Conservation (phyloP, 163 green algal genomes). For the Trebouxiophyceae sp. region DNA sequence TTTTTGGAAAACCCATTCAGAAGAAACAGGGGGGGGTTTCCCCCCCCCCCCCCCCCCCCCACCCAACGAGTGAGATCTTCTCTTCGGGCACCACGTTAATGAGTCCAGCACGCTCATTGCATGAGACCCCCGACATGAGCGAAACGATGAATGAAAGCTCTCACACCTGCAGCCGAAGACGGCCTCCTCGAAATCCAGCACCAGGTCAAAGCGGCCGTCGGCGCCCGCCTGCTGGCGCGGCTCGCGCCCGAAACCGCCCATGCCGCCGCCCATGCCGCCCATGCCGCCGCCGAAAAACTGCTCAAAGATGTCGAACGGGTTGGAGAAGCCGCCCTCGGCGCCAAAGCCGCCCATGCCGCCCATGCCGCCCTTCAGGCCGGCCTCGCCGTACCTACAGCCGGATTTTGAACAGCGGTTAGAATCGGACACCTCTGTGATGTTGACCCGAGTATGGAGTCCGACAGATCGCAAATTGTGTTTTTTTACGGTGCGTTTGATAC, state of each 20-base stretch:
- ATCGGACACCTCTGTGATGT: too few relatives aligned
- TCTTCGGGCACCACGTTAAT: too few relatives aligned
- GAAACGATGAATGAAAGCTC: background rate
- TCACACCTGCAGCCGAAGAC: slow-evolving; percentile 77
- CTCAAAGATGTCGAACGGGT: slow-evolving; percentile 99
- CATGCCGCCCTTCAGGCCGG: slow-evolving; percentile 80
- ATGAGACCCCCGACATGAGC: too few relatives aligned
- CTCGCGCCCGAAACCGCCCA: slow-evolving; percentile 6
- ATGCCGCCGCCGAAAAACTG: slow-evolving; percentile 79
- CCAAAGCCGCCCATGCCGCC: slow-evolving; percentile 56
- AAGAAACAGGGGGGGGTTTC: too few relatives aligned
- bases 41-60: too few relatives aligned
- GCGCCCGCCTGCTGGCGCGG: slow-evolving; percentile 56
- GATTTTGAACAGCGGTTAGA: background rate
- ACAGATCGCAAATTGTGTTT: too few relatives aligned
- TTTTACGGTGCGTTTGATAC: too few relatives aligned
- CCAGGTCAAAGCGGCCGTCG: slow-evolving; percentile 80
- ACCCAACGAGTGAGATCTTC: background rate
- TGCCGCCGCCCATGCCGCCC: slow-evolving; percentile 44
- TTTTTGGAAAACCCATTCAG: too few relatives aligned
- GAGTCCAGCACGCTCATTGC: too few relatives aligned
- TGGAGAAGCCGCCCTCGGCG: slow-evolving; percentile 65
- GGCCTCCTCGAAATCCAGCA: slow-evolving; percentile 91
- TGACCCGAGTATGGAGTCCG: too few relatives aligned
- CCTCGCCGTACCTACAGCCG: slow-evolving; percentile 73